Evolutionary conservation across 2,329 filamentous ascomycete genomes (phyloP).

Genomic region (Macrophomina tecta): DNA sequence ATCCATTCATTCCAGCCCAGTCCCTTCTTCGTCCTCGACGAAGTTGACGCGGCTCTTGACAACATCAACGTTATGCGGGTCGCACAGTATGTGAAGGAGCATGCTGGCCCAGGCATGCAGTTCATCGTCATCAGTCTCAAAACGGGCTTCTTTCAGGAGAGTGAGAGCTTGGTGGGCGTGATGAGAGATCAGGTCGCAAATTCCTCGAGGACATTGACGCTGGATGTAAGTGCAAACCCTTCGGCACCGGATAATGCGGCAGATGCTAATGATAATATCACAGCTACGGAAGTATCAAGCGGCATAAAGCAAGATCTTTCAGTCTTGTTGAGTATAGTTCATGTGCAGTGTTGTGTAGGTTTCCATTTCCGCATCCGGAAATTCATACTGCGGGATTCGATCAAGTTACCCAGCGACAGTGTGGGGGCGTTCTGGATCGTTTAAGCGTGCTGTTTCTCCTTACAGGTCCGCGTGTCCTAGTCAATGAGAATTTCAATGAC

Average conservation of each 20-base stretch:
- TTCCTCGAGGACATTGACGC: slow-evolving; percentile 85
- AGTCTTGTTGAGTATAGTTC: neutral
- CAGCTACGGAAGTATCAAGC: slow-evolving; percentile 40
- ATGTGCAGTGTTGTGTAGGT: neutral
- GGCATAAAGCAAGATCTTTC: slow-evolving; percentile 24
- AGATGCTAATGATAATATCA: slow-evolving; percentile 28
- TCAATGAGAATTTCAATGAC: too few relatives aligned
- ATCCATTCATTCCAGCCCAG: slow-evolving; percentile 95
- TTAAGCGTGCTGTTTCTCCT: slow-evolving; percentile 4
- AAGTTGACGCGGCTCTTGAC: slow-evolving; percentile 97
- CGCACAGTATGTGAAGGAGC: slow-evolving; percentile 93
- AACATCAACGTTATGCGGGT: slow-evolving; percentile 97
- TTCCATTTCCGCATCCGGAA: neutral
- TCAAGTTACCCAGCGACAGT: neutral
- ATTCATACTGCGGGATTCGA: neutral
- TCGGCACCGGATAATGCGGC: neutral
- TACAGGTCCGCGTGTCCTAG: neutral
- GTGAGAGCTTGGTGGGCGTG: slow-evolving; percentile 92
- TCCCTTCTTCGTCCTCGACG: slow-evolving; percentile 97
- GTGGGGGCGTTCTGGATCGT: slow-evolving; percentile 11
- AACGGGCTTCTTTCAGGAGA: slow-evolving; percentile 93
- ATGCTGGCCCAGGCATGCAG: slow-evolving; percentile 96
- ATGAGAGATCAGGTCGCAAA: slow-evolving; percentile 95
- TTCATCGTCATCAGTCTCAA: slow-evolving; percentile 98
- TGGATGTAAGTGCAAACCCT: slow-evolving; percentile 76